Evolutionary conservation across 345 rosid species (phyloP), one percentile per base, ranked within the genome.

Genomic region (Kernera saxatilis): DNA sequence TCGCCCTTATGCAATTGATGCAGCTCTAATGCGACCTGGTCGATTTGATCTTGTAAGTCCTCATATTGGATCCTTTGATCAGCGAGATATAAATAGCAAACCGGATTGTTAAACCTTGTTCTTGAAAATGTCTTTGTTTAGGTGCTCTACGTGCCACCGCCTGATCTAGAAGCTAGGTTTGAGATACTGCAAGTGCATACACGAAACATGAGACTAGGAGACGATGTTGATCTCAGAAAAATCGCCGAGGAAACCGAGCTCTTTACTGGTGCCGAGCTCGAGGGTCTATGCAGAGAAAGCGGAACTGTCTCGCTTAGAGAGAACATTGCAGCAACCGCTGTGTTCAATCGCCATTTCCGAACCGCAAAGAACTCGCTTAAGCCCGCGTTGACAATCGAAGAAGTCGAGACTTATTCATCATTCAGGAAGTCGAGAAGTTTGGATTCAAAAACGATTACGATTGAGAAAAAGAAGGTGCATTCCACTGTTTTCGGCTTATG

Each of bases 11-110:
- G 96, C 95, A 75, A 88, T 94, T 17, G 99, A 94, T 84, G 90
- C 90, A 36, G 99, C 99, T 33, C 91, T 94, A 23, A 79, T 94
- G 93, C 92, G 96, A 14, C 95, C 99, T 70, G 99, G 99, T 60
- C 88, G 97, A 48, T 86, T 94, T 63, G 99, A 94, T 82, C 73
- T 88, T 61, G 99, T 94, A 80, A 67, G 41, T 57, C 4, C 21
- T 67, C 63, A 22, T 45, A 72, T 21, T 26, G 1, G 1, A 51
- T 64, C 5, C 6, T 49, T 43, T 35, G 49, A 32, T 40, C 18
- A 63, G 4, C 22, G 6, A 41, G 25, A 43, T 61, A 7, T 32
- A 51, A 21, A 69, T 39, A 14, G 3, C n/a, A 58, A 72, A 51
- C 30, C 23, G 6, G 32, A 45, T 37, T 8, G 37, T 27, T 46